phyloP scores from a whole-genome alignment of 352 stramenopile genomes.

The Ophiocytium majus region DNA sequence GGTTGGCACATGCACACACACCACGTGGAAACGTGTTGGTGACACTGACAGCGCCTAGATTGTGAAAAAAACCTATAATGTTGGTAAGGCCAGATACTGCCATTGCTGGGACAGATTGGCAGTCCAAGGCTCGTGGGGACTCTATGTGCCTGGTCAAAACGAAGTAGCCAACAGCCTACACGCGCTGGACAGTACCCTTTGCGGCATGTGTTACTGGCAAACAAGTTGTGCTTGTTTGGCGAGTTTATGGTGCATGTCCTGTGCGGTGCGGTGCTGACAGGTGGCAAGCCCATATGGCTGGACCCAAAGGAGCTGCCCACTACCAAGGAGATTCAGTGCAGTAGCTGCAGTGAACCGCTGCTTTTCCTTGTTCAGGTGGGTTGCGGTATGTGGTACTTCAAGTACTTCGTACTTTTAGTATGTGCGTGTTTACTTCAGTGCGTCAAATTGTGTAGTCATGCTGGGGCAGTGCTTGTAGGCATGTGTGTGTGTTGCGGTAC shows the following conservation, averaged over 20 bases:
- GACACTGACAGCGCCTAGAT: too few species aligned
- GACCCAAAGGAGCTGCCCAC: conserved; percentile 27
- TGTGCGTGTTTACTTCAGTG: too few species aligned
- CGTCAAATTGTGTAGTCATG: too few species aligned
- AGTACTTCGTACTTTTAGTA: too few species aligned
- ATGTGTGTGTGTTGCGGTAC: too few species aligned
- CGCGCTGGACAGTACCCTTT: neutral
- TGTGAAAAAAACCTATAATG: too few species aligned
- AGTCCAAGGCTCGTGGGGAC: neutral
- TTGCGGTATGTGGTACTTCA: too few species aligned
- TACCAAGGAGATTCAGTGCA: conserved; percentile 23
- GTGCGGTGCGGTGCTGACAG: neutral
- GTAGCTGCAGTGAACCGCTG: conserved; percentile 33
- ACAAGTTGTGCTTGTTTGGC: neutral
- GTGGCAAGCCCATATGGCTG: conserved; percentile 49
- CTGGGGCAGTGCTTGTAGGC: too few species aligned
- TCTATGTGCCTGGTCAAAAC: neutral
- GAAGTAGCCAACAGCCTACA: neutral
- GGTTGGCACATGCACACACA: too few species aligned
- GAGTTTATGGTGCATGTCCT: neutral
- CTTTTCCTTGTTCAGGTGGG: conserved; percentile 25
- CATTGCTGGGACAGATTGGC: neutral
- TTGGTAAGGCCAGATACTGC: neutral
- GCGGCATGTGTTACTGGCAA: neutral
- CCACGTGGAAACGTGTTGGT: too few species aligned